A percentile compares a stretch with the other conserved stretches of the same genome.
These are phyloP conservation scores for Cyberlindnera suaveolens DNA, from an alignment of 805 yeast genomes.

Conservation along the genomic window DNA sequence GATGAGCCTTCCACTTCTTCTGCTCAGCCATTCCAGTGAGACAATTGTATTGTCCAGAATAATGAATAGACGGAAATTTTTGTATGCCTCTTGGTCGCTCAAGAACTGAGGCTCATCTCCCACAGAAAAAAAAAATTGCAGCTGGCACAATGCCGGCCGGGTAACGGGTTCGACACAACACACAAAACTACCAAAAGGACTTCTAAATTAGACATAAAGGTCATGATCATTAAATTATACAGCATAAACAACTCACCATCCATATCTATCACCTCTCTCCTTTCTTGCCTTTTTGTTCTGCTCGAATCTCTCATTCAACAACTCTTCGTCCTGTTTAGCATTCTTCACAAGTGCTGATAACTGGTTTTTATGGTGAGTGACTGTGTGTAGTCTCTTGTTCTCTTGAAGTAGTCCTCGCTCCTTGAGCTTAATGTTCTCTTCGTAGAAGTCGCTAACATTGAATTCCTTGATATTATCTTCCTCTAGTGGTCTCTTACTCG, in stretches of 20 bases:
- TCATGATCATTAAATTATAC: neutral
- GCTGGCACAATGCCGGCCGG: neutral
- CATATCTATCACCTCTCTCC: constrained; percentile 19
- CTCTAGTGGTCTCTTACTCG: constrained; percentile 2
- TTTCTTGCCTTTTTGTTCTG: constrained; percentile 17
- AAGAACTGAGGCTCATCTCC: neutral
- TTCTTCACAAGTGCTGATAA: constrained; percentile 23
- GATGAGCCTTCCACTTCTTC: constrained; percentile 12
- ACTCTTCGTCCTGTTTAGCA: constrained; percentile 20
- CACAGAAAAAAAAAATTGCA: neutral
- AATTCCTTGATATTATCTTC: constrained; percentile 16
- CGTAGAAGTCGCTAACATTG: constrained; percentile 16
- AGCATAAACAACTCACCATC: constrained; percentile 13
- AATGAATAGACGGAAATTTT: neutral
- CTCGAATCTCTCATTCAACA: constrained; percentile 20
- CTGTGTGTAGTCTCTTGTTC: constrained; percentile 17
- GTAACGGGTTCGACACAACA: neutral
- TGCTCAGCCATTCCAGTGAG: constrained; percentile 1
- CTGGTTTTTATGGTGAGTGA: constrained; percentile 21
- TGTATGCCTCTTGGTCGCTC: neutral
- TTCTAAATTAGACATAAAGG: too few species aligned
- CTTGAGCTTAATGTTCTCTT: constrained; percentile 17
- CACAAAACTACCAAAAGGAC: too few species aligned
- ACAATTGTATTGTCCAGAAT: neutral
- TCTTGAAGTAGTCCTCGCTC: constrained; percentile 17